phyloP scores from a whole-genome alignment of 768 basidiomycete genomes.

The Gymnopilus junonius region DNA sequence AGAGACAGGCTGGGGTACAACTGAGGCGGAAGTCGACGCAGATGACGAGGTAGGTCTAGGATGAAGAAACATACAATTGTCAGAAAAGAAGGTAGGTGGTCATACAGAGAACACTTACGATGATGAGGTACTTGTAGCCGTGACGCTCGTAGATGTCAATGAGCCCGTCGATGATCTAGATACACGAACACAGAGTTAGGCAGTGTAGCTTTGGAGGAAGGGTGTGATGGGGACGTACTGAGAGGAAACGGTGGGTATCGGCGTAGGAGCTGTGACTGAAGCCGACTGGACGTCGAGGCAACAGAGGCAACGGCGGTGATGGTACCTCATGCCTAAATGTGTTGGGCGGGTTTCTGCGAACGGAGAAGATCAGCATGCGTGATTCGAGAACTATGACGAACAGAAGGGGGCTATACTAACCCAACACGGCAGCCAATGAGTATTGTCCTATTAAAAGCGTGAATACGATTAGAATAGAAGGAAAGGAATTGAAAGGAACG shows the following conservation, averaged over 20 bases:
- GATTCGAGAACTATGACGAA: background rate
- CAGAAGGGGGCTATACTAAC: conserved; percentile 4
- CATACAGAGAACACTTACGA: background rate
- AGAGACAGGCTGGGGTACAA: background rate
- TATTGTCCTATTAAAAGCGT: conserved; percentile 11
- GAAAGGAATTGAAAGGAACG: background rate
- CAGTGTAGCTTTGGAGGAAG: background rate
- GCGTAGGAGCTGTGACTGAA: background rate
- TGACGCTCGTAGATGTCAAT: background rate
- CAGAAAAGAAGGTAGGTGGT: background rate
- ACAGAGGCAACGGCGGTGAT: conserved; percentile 11
- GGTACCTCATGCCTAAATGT: conserved; percentile 20
- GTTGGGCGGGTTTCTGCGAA: conserved; percentile 17
- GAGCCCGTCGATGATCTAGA: background rate
- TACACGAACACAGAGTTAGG: background rate
- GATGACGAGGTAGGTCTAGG: too few species aligned
- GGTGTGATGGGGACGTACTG: background rate
- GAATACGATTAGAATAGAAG: background rate
- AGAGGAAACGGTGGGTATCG: background rate
- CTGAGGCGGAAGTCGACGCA: background rate
- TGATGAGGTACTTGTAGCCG: background rate
- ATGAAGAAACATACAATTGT: background rate
- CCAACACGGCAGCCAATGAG: conserved; percentile 22
- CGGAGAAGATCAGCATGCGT: background rate
- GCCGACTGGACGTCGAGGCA: background rate